Percentiles rank a stretch among this genome's conserved stretches.
These are phyloP conservation scores for Globisporangium spinosum DNA, from an alignment of 352 stramenopile genomes.

Conservation along the genomic window DNA sequence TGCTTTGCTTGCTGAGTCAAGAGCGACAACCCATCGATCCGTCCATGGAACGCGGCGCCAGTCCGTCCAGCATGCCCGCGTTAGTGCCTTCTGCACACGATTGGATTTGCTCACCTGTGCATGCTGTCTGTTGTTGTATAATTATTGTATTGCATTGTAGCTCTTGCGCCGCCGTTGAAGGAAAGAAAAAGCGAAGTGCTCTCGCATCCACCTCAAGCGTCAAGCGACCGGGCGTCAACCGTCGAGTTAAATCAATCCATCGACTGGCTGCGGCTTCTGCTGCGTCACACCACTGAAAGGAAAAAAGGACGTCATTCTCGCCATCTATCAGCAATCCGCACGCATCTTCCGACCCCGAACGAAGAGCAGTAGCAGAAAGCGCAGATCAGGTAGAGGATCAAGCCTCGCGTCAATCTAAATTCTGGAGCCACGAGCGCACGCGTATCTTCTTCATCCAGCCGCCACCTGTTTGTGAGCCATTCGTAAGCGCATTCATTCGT, in stretches of 20 bases:
- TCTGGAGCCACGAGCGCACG: neutral
- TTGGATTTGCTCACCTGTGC: conserved; percentile 4
- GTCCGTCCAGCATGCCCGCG: conserved; percentile 1
- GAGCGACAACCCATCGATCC: neutral
- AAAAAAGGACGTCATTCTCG: neutral
- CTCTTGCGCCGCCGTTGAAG: conserved; percentile 2
- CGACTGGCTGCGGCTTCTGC: neutral
- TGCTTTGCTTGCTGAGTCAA: neutral
- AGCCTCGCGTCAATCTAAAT: neutral
- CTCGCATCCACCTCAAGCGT: neutral
- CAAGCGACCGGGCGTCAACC: neutral
- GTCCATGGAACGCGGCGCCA: neutral
- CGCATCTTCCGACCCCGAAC: neutral
- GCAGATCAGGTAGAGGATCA: neutral
- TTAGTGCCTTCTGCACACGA: conserved; percentile 7
- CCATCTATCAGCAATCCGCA: neutral
- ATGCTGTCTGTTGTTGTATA: neutral
- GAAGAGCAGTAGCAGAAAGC: neutral
- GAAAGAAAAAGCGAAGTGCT: neutral
- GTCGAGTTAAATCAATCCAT: neutral
- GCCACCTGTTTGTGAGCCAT: neutral
- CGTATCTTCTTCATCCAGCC: neutral
- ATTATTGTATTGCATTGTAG: neutral
- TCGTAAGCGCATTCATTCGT: neutral
- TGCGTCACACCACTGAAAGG: neutral